Percentiles rank a stretch among this genome's conserved stretches.
phyloP scores from a whole-genome alignment of 2,329 filamentous ascomycete species.

The Neopestalotiopsis sp. region DNA sequence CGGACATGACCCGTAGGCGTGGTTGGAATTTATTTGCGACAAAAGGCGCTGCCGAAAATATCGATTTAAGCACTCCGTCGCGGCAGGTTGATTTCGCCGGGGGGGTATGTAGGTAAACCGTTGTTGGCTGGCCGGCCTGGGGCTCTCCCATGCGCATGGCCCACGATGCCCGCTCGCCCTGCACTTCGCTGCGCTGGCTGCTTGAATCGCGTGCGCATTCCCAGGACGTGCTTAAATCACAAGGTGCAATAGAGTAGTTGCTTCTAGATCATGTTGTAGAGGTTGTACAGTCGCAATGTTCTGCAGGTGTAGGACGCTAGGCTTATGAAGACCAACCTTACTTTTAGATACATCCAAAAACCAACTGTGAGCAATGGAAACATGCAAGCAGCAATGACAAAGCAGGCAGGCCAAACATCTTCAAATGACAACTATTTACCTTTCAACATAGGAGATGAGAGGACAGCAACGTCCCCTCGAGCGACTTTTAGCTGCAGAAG shows the following conservation, averaged over 20 bases:
- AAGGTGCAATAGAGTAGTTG: too few relatives aligned
- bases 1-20: background rate
- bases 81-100: background rate
- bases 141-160: background rate
- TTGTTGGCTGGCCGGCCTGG: background rate
- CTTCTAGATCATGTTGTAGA: too few relatives aligned
- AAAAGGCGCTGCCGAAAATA: background rate
- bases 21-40: background rate
- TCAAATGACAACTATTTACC: slow-evolving; percentile 15
- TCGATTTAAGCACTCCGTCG: background rate
- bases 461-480: background rate
- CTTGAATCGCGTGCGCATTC: background rate
- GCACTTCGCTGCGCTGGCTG: background rate
- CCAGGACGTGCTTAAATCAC: too few relatives aligned
- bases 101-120: background rate
- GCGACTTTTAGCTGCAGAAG: slow-evolving; percentile 9
- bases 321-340: too few relatives aligned
- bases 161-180: background rate
- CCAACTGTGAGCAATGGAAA: slow-evolving; percentile 26
- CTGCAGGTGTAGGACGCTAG: too few relatives aligned
- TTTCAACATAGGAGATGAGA: slow-evolving; percentile 14
- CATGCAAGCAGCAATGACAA: background rate
- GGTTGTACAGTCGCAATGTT: too few relatives aligned
- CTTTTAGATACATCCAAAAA: too few relatives aligned
- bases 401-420: slow-evolving; percentile 10